Conservation (phyloP, 768 basidiomycete species). For the Tricholoma furcatifolium region DNA sequence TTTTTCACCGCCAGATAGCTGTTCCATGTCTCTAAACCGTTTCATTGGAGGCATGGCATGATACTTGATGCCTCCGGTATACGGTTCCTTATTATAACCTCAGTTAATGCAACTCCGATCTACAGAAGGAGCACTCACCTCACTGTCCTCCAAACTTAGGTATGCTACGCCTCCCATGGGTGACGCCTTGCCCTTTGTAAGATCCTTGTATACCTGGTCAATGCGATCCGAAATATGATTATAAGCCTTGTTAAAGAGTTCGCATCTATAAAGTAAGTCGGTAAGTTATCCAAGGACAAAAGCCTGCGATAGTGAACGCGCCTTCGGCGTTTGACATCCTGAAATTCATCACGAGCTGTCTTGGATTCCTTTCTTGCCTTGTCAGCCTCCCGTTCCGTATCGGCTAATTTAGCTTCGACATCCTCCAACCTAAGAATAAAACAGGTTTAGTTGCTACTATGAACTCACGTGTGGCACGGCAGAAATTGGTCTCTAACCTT, state of each 20-base stretch:
- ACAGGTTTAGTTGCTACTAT: background rate
- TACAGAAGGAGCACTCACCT: constrained; percentile 49
- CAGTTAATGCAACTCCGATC: background rate
- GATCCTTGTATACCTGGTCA: constrained; percentile 95
- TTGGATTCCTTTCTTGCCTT: constrained; percentile 89
- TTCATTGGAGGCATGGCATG: constrained; percentile 99
- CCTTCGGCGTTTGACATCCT: constrained; percentile 82
- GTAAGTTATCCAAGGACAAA: constrained; percentile 1
- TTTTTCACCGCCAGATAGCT: constrained; percentile 97
- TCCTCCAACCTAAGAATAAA: constrained; percentile 66
- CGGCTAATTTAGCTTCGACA: constrained; percentile 78
- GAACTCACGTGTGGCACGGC: background rate
- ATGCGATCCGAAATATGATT: constrained; percentile 94
- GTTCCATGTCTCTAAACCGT: constrained; percentile 98
- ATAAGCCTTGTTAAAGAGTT: constrained; percentile 95
- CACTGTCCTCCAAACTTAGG: constrained; percentile 91
- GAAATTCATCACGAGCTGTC: constrained; percentile 87
- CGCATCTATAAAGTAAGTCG: constrained; percentile 39
- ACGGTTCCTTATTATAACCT: constrained; percentile 43
- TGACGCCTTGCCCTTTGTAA: constrained; percentile 92
- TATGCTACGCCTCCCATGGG: constrained; percentile 98
- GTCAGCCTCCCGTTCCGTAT: constrained; percentile 92
- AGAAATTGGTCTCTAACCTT: constrained; percentile 47
- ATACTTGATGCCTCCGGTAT: constrained; percentile 90
- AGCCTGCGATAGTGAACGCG: constrained; percentile 21